Conservation (phyloP, 2,329 filamentous ascomycete species). For the Fusarium longipes region DNA sequence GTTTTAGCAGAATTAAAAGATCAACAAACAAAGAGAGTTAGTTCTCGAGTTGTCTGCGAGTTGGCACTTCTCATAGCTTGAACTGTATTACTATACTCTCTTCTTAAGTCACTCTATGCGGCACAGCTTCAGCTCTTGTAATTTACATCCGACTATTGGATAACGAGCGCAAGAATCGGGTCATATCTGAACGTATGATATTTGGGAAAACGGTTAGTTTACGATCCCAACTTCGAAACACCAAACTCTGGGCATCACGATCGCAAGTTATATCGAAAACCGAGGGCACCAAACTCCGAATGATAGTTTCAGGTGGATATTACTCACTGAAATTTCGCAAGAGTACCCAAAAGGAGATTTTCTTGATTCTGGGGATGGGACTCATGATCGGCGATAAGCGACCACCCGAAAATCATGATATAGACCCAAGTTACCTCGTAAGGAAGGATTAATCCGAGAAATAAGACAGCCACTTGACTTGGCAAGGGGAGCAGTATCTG, state of each 20-base stretch:
- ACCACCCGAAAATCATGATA: not conserved
- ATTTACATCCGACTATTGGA: no score
- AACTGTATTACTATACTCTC: not conserved
- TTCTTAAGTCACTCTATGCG: no score
- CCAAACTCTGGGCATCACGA: not conserved
- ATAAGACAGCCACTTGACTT: not conserved
- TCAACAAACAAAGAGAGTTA: no score
- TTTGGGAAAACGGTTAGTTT: not conserved
- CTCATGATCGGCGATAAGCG: not conserved
- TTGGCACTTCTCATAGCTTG: not conserved
- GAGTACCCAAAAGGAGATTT: not conserved
- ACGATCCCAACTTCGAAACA: not conserved
- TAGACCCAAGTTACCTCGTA: not conserved
- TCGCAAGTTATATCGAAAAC: not conserved
- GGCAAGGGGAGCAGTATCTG: not conserved
- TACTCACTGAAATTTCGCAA: not conserved
- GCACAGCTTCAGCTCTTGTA: no score
- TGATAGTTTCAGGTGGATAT: not conserved
- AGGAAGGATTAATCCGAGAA: not conserved
- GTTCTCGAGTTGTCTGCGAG: no score
- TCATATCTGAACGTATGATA: not conserved
- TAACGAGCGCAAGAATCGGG: not conserved
- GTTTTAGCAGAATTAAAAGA: no score
- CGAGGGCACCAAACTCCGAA: not conserved
- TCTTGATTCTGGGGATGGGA: not conserved